These are phyloP conservation scores for Scytalidium lignicola DNA, from an alignment of 2,329 filamentous ascomycete species.

Conservation along the genomic window DNA sequence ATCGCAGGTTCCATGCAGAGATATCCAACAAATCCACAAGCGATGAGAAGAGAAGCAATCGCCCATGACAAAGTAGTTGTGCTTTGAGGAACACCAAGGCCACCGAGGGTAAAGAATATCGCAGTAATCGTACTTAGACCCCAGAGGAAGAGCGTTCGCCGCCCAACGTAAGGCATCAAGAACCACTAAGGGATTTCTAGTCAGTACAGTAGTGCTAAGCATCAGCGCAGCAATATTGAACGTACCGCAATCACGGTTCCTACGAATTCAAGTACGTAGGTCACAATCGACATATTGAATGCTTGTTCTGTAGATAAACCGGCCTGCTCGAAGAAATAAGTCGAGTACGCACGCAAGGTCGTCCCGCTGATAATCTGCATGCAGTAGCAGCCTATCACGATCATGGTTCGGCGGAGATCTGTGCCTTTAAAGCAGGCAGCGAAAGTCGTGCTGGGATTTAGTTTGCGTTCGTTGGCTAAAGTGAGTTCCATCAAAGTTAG, in stretches of 20 bases:
- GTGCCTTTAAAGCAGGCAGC: slow-evolving; percentile 42
- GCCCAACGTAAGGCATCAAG: slow-evolving; percentile 38
- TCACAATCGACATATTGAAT: slow-evolving; percentile 47
- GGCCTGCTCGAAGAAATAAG: slow-evolving; percentile 51
- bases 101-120: slow-evolving; percentile 73
- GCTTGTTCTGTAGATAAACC: slow-evolving; percentile 41
- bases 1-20: slow-evolving; percentile 80
- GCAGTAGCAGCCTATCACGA: slow-evolving; percentile 50
- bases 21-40: slow-evolving; percentile 77
- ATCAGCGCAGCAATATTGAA: slow-evolving; percentile 24
- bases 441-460: slow-evolving; percentile 36
- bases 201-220: not conserved
- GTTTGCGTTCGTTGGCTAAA: slow-evolving; percentile 44
- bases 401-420: slow-evolving; percentile 43
- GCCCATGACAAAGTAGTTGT: slow-evolving; percentile 48
- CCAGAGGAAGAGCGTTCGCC: slow-evolving; percentile 43
- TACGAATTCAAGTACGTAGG: slow-evolving; percentile 38
- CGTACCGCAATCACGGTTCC: slow-evolving; percentile 45
- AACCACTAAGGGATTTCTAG: slow-evolving; percentile 32
- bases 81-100: slow-evolving; percentile 35
- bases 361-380: slow-evolving; percentile 57
- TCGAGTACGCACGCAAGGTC: slow-evolving; percentile 57
- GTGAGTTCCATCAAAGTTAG: slow-evolving; percentile 51
- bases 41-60: slow-evolving; percentile 59
- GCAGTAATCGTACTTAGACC: slow-evolving; percentile 62